Evolutionary conservation across 768 basidiomycete species (phyloP).

Genomic region (Coprinopsis sp.): DNA sequence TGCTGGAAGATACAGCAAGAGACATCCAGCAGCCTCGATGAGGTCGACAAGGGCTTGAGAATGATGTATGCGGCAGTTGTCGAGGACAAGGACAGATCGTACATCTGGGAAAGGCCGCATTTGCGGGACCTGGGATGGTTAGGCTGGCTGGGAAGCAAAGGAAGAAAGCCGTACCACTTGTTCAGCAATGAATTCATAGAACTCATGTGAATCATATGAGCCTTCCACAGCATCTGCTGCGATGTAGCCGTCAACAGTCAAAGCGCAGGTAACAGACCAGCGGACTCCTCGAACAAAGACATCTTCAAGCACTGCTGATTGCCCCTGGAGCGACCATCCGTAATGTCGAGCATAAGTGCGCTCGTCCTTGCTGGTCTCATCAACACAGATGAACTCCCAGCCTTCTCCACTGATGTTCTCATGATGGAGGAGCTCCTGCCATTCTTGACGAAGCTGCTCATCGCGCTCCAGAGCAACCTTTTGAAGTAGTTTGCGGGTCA

Average conservation of each 20-base stretch:
- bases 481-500: slow-evolving; percentile 59
- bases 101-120: slow-evolving; percentile 32
- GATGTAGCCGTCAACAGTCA: too few species aligned
- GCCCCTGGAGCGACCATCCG: slow-evolving; percentile 18
- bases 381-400: slow-evolving; percentile 17
- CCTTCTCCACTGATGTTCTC: slow-evolving; percentile 6
- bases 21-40: slow-evolving; percentile 20
- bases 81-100: slow-evolving; percentile 29
- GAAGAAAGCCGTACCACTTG: too few species aligned
- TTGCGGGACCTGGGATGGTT: slow-evolving; percentile 26
- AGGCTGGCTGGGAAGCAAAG: too few species aligned
- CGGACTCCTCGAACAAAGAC: too few species aligned
- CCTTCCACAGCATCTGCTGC: too few species aligned
- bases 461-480: slow-evolving; percentile 23
- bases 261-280: too few species aligned
- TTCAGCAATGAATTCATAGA: too few species aligned
- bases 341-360: slow-evolving; percentile 20
- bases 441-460: slow-evolving; percentile 6
- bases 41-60: slow-evolving; percentile 23
- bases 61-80: slow-evolving; percentile 37
- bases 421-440: slow-evolving; percentile 7
- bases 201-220: too few species aligned
- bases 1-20: slow-evolving; percentile 27
- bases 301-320: neutral
- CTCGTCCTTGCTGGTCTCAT: slow-evolving; percentile 31